Conservation (phyloP, 1,139 yeast genomes). For the Candida sp. region DNA sequence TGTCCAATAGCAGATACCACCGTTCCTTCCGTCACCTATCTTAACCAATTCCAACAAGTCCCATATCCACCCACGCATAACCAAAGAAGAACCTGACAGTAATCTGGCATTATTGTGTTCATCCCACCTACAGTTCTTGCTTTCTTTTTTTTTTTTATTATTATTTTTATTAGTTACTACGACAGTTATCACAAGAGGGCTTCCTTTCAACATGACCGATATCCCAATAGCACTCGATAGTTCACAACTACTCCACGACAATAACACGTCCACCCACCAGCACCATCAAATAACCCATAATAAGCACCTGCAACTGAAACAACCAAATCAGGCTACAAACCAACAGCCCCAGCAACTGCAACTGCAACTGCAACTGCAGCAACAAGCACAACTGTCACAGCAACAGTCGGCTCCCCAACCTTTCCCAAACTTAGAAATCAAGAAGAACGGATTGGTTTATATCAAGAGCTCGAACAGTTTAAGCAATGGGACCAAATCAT, state of each 20-base stretch:
- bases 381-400: not conserved
- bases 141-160: not conserved
- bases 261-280: slow-evolving; percentile 1
- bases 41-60: not conserved
- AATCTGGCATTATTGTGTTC: slow-evolving; percentile 11
- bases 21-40: not conserved
- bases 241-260: slow-evolving; percentile 5
- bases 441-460: slow-evolving; percentile 12
- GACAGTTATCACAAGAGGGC: not conserved
- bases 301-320: slow-evolving; percentile 2
- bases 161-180: not conserved
- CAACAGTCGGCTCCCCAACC: slow-evolving; percentile 7
- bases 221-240: slow-evolving; percentile 10
- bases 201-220: slow-evolving; percentile 11
- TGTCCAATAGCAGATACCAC: not conserved
- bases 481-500: slow-evolving; percentile 5
- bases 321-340: not conserved
- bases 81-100: slow-evolving; percentile 1
- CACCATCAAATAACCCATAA: not conserved
- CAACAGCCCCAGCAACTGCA: slow-evolving; percentile 1
- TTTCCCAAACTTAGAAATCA: slow-evolving; percentile 14
- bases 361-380: slow-evolving; percentile 1
- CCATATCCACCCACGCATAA: not conserved
- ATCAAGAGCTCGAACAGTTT: slow-evolving; percentile 9
- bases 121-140: not conserved